Evolutionary conservation across 495 filamentous ascomycete species (phyloP).

Genomic region (Parachaetomium inaequale): DNA sequence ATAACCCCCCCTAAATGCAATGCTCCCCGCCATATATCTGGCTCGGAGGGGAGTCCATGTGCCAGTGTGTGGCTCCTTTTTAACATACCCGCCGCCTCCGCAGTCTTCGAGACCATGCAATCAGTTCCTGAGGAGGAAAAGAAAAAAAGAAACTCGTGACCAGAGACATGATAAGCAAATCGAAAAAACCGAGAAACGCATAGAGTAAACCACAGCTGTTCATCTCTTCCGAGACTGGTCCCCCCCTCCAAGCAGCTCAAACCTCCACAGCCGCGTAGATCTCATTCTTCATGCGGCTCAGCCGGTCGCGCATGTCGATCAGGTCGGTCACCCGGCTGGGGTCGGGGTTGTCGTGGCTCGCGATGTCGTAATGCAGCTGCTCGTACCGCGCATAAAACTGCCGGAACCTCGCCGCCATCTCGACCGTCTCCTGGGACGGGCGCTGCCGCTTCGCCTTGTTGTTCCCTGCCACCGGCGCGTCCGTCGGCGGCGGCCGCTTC

Average conservation of each 20-base stretch:
- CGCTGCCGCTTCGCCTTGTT: slow-evolving; percentile 39
- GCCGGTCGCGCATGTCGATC: slow-evolving; percentile 56
- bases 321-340: slow-evolving; percentile 55
- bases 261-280: slow-evolving; percentile 45
- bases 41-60: no score
- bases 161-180: not conserved
- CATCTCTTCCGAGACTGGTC: not conserved
- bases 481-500: slow-evolving; percentile 39
- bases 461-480: slow-evolving; percentile 20
- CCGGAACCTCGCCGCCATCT: slow-evolving; percentile 61
- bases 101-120: not conserved
- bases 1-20: not conserved
- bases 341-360: slow-evolving; percentile 48
- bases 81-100: no score
- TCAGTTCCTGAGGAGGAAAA: not conserved
- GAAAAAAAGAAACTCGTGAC: not conserved
- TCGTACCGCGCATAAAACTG: slow-evolving; percentile 60
- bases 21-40: not conserved
- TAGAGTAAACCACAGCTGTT: not conserved
- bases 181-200: not conserved
- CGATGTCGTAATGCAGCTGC: slow-evolving; percentile 56
- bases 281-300: slow-evolving; percentile 62
- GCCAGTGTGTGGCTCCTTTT: no score
- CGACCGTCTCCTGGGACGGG: slow-evolving; percentile 37
- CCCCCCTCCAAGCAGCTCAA: not conserved